Base-by-base conservation (phyloP, 257 asterid species). In the Euphrasia confusa region DNA sequence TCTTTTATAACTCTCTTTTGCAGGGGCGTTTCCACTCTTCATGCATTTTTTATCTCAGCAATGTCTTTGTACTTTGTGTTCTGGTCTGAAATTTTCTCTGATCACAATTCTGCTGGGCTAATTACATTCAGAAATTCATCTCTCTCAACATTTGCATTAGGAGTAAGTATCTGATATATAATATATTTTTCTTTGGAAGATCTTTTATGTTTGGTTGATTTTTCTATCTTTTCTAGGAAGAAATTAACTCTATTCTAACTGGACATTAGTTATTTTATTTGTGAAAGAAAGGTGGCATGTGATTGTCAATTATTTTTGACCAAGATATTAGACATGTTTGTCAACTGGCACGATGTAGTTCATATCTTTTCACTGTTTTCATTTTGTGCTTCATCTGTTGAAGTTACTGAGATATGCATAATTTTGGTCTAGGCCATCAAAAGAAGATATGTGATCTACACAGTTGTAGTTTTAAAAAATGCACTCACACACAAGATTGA, bases 1-100 rank as follows among this genome's bases (percentile, higher is more conserved):
- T 77, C 63, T 65, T 63, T 57, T 2, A n/a, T 26, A 55, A 30
- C 73, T 74, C 66, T 74, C 66, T 74, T 53, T 42, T 80, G 95
- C 95, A 92, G 99, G 24, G 90, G 89, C 62, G 72, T 89, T 60
- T 92, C 99, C 75, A 92, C 97, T 28, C 72, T 86, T 50, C 99
- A 92, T 77, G 99, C 99, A 57, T 76, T 92, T 70, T 86, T 83
- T 67, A 83, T 92, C 70, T 75, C 99, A 44, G 59, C 61, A 47
- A 75, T 80, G 75, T 83, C 99, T 58, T 56, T 77, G 70, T 92
- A 92, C 85, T 88, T 86, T 72, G 95, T 87, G 30, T 89, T 88
- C 82, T 84, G 83, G 86, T 89, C 99, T 59, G 80, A 83, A 73
- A 77, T 92, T 60, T 92, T 88, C 87, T 81, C 88, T 42, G 95